These are phyloP conservation scores for Purshia tridentata DNA, from an alignment of 306 rosid species.

Conservation along the genomic window DNA sequence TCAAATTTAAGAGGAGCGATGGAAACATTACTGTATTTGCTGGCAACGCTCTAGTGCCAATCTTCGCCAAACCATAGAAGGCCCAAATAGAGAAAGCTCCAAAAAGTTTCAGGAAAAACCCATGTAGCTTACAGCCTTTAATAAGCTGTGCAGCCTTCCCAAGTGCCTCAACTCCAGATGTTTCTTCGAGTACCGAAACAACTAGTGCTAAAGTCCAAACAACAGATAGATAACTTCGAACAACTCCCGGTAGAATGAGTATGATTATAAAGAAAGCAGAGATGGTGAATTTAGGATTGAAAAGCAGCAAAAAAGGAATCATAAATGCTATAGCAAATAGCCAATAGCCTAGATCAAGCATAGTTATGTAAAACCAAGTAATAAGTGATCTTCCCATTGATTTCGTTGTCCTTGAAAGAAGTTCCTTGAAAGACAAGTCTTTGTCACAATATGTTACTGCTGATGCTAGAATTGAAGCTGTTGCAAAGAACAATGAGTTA, in stretches of 20 bases:
- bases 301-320: not conserved
- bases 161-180: constrained; percentile 22
- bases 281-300: not conserved
- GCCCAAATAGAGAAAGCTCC: not conserved
- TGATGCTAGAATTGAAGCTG: not conserved
- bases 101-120: constrained; percentile 18
- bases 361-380: constrained; percentile 18
- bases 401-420: not conserved
- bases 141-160: constrained; percentile 24
- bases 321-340: not conserved
- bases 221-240: constrained; percentile 10
- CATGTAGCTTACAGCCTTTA: constrained; percentile 16
- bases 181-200: constrained; percentile 27
- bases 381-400: constrained; percentile 13
- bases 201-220: constrained; percentile 28
- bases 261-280: not conserved
- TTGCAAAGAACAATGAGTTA: constrained; percentile 1
- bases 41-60: not conserved
- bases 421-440: not conserved
- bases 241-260: not conserved
- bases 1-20: not conserved
- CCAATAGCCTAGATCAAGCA: constrained; percentile 3
- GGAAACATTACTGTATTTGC: not conserved
- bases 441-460: not conserved
- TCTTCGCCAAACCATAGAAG: not conserved